These are phyloP conservation scores for Gaultheria prostrata DNA, from an alignment of 148 eudicot species.

Conservation along the genomic window DNA sequence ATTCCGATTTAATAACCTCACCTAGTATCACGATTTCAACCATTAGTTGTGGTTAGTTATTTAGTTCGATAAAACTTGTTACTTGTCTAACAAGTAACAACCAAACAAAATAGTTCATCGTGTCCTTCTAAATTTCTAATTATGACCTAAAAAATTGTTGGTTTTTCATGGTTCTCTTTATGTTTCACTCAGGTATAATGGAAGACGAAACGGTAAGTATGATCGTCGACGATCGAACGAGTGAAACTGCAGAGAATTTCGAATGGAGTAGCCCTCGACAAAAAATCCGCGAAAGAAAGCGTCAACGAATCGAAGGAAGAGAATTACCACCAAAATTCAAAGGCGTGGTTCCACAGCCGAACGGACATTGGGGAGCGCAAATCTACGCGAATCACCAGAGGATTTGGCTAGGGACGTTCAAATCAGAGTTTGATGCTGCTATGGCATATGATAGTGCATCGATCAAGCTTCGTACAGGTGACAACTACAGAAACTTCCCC, in stretches of 20 bases:
- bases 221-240: neutral
- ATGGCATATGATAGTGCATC: conserved; percentile 40
- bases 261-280: neutral
- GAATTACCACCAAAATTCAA: conserved; percentile 24
- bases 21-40: neutral
- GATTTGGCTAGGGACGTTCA: conserved; percentile 46
- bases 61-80: neutral
- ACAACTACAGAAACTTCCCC: conserved; percentile 28
- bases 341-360: conserved; percentile 41
- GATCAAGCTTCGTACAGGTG: conserved; percentile 29
- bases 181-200: neutral
- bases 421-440: conserved; percentile 31
- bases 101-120: neutral
- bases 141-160: neutral
- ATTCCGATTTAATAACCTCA: neutral
- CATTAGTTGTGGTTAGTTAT: neutral
- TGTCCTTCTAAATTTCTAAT: neutral
- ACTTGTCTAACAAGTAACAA: neutral
- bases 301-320: neutral
- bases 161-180: neutral
- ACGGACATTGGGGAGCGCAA: conserved; percentile 48
- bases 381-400: conserved; percentile 36
- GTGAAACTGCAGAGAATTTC: neutral
- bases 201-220: neutral
- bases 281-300: neutral